Base-by-base conservation (phyloP, 106 monocot species). In the Dendrobium nobile region DNA sequence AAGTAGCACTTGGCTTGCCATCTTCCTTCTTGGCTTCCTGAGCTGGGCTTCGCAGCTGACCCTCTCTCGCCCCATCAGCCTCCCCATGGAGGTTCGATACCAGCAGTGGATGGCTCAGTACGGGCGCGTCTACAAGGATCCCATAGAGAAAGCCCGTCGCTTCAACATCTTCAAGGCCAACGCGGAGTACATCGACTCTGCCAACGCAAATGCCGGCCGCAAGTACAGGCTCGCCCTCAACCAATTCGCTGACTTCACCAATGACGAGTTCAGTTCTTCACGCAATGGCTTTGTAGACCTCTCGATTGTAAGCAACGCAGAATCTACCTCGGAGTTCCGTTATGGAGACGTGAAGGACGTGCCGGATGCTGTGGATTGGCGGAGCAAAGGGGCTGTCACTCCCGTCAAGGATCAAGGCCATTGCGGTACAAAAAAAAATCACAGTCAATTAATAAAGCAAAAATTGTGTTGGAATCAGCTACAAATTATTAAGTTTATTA, bases 181-280 rank as follows among this genome's bases (percentile, higher is more conserved):
- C 10, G 11, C 11, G 2, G 48, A 48, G 48, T 48, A 48, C 85
- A 82, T 95, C 72, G 92, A 95, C 77, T 84, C 84, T 84, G 87
- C 87, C 84, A 95, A 95, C 82, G 87, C 86, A 44, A 85, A 86
- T 87, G 20, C 55, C 83, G 16, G 84, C 84, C 81, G 48, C 11
- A 81, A 87, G 3, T 92, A 84, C 86, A 61, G 55, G 18, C 79
- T 95, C 10, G 95, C 88, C 6, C 73, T 92, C 24, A 95, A 88
- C 82, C 83, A 85, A 4, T 95, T 95, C 82, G 95, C 95, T 22
- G 95, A 95, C 56, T 80, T 92, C 42, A 95, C 88, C 13, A 90
- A 95, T 77, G 90, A 92, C 79, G 95, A 5, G 70, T 78, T 15
- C 56, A 26, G 33, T 92, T 83, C 64, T 83, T 90, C 10, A 48